These are phyloP conservation scores for Rhodotorula babjevae DNA, from an alignment of 768 basidiomycete species.

Conservation along the genomic window DNA sequence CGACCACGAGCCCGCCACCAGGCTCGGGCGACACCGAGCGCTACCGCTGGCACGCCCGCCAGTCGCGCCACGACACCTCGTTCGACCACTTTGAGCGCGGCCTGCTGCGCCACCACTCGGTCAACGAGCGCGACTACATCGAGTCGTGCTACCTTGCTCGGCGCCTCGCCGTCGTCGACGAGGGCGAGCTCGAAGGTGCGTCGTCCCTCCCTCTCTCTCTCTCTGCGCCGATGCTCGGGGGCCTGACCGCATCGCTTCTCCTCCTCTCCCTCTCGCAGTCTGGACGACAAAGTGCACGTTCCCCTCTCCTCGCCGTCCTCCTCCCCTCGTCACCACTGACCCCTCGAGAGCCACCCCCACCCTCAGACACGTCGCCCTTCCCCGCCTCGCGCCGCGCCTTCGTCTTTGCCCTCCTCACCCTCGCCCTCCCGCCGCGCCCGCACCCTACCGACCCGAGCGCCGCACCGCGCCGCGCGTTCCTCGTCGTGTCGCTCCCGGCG, in stretches of 20 bases:
- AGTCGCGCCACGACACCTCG: background rate
- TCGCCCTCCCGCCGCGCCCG: background rate
- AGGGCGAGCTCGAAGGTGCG: slow-evolving; percentile 43
- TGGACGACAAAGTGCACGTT: slow-evolving; percentile 20
- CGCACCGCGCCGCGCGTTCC: slow-evolving; percentile 16
- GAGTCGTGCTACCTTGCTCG: slow-evolving; percentile 42
- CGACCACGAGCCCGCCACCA: background rate
- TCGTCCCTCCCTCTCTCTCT: background rate
- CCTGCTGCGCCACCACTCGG: slow-evolving; percentile 27
- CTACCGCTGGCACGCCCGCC: slow-evolving; percentile 18
- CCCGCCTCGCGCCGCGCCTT: slow-evolving; percentile 43
- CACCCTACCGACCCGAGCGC: background rate
- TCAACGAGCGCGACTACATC: slow-evolving; percentile 47
- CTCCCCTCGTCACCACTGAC: background rate
- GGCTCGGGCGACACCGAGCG: background rate
- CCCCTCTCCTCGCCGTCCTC: background rate
- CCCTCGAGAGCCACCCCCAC: background rate
- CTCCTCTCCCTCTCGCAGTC: slow-evolving; percentile 2
- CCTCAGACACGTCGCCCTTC: slow-evolving; percentile 39
- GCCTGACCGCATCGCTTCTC: too few relatives aligned
- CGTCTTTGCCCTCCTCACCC: slow-evolving; percentile 18
- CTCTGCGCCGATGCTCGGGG: too few relatives aligned
- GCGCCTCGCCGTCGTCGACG: slow-evolving; percentile 41
- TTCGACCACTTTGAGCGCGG: slow-evolving; percentile 26
- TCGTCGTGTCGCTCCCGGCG: slow-evolving; percentile 46